phyloP scores from a whole-genome alignment of 352 stramenopile genomes.

The Chloridella minuta region DNA sequence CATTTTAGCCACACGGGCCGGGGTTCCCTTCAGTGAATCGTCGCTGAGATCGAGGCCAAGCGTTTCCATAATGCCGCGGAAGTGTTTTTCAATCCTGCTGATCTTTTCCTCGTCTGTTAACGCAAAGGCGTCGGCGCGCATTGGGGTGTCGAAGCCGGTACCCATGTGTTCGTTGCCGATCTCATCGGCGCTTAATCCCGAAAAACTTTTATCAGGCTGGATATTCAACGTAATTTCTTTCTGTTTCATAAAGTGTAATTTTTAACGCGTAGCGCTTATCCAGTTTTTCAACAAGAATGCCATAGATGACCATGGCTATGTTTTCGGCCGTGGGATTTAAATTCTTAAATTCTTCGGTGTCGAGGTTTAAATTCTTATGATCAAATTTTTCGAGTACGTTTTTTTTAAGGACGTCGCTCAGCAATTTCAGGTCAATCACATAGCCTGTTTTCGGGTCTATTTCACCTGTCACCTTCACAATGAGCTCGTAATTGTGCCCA shows the following conservation, averaged over 20 bases:
- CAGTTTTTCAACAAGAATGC: neutral
- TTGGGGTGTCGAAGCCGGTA: neutral
- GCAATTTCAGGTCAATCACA: neutral
- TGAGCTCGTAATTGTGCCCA: neutral
- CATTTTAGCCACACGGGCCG: neutral
- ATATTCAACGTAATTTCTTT: conserved; percentile 4
- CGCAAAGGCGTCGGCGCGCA: neutral
- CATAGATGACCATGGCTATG: neutral
- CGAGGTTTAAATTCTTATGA: neutral
- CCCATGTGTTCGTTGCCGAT: neutral
- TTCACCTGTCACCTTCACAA: neutral
- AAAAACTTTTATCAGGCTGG: neutral
- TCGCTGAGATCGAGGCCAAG: neutral
- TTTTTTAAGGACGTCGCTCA: neutral
- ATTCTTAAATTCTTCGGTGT: neutral
- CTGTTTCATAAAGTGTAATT: neutral
- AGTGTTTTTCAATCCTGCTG: neutral
- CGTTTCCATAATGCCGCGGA: neutral
- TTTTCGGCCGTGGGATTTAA: neutral
- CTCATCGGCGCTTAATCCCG: neutral
- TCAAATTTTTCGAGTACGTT: neutral
- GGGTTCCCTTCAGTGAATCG: neutral
- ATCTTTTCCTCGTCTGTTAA: neutral
- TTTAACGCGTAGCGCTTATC: neutral
- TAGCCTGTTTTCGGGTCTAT: neutral